These are phyloP conservation scores for Ceratobasidium sp. DNA, from an alignment of 1,284 basidiomycete genomes.

Conservation along the genomic window DNA sequence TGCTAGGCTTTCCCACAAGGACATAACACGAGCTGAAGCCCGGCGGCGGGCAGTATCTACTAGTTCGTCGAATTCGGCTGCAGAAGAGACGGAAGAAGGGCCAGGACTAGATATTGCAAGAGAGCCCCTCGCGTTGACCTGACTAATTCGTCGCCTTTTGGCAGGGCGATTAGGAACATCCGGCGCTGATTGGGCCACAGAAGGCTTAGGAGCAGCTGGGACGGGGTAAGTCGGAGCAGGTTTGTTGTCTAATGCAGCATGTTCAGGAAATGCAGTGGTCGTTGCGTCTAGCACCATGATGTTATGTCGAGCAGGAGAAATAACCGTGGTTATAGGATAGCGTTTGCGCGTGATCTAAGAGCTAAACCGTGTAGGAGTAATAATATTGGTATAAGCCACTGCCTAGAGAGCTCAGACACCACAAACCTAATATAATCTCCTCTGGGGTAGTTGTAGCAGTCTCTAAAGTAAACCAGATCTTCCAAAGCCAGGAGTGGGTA, in stretches of 20 bases:
- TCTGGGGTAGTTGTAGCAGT: background rate
- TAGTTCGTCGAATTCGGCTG: slow-evolving; percentile 24
- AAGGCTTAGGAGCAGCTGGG: slow-evolving; percentile 10
- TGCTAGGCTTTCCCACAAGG: slow-evolving; percentile 50
- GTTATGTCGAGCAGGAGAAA: background rate
- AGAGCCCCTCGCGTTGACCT: background rate
- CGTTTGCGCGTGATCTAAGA: background rate
- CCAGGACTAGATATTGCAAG: slow-evolving; percentile 13
- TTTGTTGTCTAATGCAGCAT: background rate
- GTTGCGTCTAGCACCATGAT: slow-evolving; percentile 40
- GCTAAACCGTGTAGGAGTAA: background rate
- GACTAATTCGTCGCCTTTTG: slow-evolving; percentile 33
- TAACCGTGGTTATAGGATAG: background rate
- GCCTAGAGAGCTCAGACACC: background rate
- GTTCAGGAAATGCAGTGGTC: slow-evolving; percentile 12
- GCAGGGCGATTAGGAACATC: slow-evolving; percentile 11
- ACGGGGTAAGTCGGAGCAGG: background rate
- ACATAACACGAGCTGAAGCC: slow-evolving; percentile 48
- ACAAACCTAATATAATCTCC: background rate
- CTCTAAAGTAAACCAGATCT: background rate
- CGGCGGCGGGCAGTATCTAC: slow-evolving; percentile 46
- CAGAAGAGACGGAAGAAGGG: slow-evolving; percentile 6
- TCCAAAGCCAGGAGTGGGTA: background rate
- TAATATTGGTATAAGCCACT: slow-evolving; percentile 7
- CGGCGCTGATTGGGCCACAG: background rate